Evolutionary conservation across 176 grass and related monocot species (phyloP), one percentile per base, ranked within the genome.

Genomic region (Aechmea fasciata): DNA sequence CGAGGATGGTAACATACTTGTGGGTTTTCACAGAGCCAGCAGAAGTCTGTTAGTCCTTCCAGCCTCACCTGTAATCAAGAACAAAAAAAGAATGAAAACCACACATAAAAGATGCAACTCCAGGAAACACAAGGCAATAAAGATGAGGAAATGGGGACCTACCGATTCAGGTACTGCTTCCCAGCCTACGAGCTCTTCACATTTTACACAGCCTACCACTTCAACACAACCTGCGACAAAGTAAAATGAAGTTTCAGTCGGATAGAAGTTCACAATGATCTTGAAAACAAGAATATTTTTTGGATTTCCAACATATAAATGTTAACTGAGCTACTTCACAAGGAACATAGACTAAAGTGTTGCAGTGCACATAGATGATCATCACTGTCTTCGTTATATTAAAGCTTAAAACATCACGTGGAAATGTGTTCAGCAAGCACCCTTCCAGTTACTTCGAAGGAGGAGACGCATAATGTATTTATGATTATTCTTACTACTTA

Each of bases 11-110:
- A 51, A 62, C 1, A 1, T 14, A 91, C 85, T 77, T 96, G 85
- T 2, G 88, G 85, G 63, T 89, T 87, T 73, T 96, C 83, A 41
- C 92, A 96, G 13, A 96, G 76, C 92, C 92, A 96, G 50, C 92
- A 96, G 20, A 89, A 92, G 41, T 92, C 83, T 13, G 88, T 96
- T 64, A 85, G 83, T 5, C 76, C 88, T 85, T 96, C 88, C 2
- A 96, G 83, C 68, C 85, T 89, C 19, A 87, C 92, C 92, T 96
- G 88, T 69, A 79, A 51, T 74, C 26, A 51, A 70, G 26, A 70
- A 7, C 47, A 24, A 26, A 69, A 65, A 57, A 48, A 61, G 62
- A 61, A 23, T 71, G 25, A 73, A 33, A 28, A 78, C 51, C 52
- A 10, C 9, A 17, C 54, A 14, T 59, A 59, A 59, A 6, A 9